These are phyloP conservation scores for Scleroderma bovista DNA, from an alignment of 768 basidiomycete genomes.

Conservation along the genomic window DNA sequence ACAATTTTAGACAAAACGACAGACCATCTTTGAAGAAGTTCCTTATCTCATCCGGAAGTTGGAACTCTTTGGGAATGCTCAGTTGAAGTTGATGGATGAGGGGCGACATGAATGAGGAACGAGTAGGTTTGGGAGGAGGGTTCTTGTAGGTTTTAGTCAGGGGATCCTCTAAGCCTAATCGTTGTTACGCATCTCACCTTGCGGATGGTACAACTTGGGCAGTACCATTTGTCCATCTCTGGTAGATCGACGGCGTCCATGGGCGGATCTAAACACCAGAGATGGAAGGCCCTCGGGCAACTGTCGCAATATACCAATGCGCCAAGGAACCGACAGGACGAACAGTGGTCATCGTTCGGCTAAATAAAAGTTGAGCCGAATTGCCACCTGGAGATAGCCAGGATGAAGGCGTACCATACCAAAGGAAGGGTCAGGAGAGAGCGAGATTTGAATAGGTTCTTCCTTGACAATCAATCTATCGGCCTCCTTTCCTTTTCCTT, in stretches of 20 bases:
- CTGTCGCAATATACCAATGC: constrained; percentile 95
- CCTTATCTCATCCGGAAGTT: constrained; percentile 81
- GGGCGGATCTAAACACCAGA: constrained; percentile 95
- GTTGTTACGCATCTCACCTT: constrained; percentile 44
- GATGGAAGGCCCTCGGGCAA: constrained; percentile 92
- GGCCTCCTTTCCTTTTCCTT: constrained; percentile 44
- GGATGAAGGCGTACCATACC: constrained; percentile 30
- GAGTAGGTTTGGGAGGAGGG: constrained; percentile 57
- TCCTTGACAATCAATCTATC: constrained; percentile 40
- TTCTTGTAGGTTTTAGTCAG: constrained; percentile 39
- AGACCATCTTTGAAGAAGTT: constrained; percentile 83
- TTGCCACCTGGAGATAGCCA: constrained; percentile 4
- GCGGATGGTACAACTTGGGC: constrained; percentile 61
- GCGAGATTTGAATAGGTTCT: constrained; percentile 35
- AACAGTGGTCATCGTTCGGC: constrained; percentile 81
- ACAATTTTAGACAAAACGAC: constrained; percentile 20
- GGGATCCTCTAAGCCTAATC: neutral
- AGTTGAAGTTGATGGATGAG: constrained; percentile 66
- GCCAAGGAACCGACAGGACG: constrained; percentile 75
- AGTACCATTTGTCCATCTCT: constrained; percentile 75
- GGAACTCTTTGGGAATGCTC: constrained; percentile 74
- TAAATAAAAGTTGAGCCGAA: constrained; percentile 21
- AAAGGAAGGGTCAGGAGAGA: constrained; percentile 32
- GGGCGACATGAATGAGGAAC: constrained; percentile 62
- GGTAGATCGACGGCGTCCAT: constrained; percentile 84